These are phyloP conservation scores for Hibiscus tridactylites DNA, from an alignment of 345 rosid genomes.

Conservation along the genomic window DNA sequence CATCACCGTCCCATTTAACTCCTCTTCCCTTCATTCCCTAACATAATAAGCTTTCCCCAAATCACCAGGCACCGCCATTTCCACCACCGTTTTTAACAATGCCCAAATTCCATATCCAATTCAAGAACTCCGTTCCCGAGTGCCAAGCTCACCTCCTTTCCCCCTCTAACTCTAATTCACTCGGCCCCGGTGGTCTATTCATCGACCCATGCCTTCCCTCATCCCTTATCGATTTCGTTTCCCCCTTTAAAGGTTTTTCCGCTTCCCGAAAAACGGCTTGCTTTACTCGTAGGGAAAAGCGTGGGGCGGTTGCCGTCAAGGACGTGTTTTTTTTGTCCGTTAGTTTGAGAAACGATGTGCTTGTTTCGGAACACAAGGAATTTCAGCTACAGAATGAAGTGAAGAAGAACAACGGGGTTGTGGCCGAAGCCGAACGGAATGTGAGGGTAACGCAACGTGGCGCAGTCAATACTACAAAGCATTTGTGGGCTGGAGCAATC, in stretches of 20 bases:
- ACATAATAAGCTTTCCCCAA: neutral
- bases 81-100: conserved; percentile 16
- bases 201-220: conserved; percentile 39
- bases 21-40: neutral
- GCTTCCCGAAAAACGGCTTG: conserved; percentile 13
- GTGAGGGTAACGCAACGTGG: conserved; percentile 24
- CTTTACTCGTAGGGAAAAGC: conserved; percentile 15
- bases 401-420: conserved; percentile 12
- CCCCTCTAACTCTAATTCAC: conserved; percentile 18
- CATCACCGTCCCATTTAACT: neutral
- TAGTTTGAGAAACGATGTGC: conserved; percentile 38
- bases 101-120: conserved; percentile 21
- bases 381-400: conserved; percentile 23
- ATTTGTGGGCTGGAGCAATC: conserved; percentile 77
- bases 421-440: conserved; percentile 17
- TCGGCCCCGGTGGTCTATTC: conserved; percentile 48
- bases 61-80: neutral
- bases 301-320: conserved; percentile 8
- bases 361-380: conserved; percentile 19
- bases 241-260: conserved; percentile 14
- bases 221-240: conserved; percentile 35
- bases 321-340: conserved; percentile 33
- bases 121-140: conserved; percentile 13
- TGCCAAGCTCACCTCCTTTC: conserved; percentile 5
- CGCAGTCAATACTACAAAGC: conserved; percentile 42